Evolutionary conservation across 1,284 basidiomycete genomes (phyloP), one percentile per base, ranked within the genome.

Genomic region (Polyporus tsugae): DNA sequence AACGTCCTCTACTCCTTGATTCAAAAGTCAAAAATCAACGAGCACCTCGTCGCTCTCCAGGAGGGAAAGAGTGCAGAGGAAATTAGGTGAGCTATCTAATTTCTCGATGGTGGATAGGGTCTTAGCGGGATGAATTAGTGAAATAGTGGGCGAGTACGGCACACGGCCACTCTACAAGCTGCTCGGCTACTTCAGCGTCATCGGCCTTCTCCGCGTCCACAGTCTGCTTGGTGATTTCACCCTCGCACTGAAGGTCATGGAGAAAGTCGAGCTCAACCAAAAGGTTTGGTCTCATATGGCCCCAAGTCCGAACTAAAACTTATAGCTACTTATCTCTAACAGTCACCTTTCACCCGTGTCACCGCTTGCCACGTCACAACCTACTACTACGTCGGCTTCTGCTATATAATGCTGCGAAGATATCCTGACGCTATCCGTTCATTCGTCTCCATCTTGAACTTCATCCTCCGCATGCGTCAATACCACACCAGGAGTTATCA

Each of bases 1-100:
- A 99, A 99, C 82, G 97, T 99, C 35, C 87, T 99, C 42, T 99
- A 99, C 85, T 98, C 96, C 55, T 86, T 99, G 71, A 97, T 99
- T 72, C 97, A 99, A 86, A 99, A 99, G 82, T 95, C 93, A 19
- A 91, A 92, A 80, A 95, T 97, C 82, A 96, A 97, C 81, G 96
- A 98, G 80, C 96, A 97, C 82, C 91, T 99, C 71, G 80, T 85
- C 68, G 97, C 97, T 6, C 87, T 91, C 70, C 89, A 92, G 75
- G 86, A 91, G 74, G 95, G 95, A 29, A 92, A 94, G 80, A 86
- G 89, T 38, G 82, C 89, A 0, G 95, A 96, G 72, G 94, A 97
- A 78, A 91, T 94, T 75, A 89, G 88, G 92, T 95, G 73, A 72
- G 92, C 87, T 2, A 39, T 71, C n/a, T 38, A 39, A 35, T 33